These are phyloP conservation scores for Pulveroboletus sp. DNA, from an alignment of 768 basidiomycete genomes.

Conservation along the genomic window DNA sequence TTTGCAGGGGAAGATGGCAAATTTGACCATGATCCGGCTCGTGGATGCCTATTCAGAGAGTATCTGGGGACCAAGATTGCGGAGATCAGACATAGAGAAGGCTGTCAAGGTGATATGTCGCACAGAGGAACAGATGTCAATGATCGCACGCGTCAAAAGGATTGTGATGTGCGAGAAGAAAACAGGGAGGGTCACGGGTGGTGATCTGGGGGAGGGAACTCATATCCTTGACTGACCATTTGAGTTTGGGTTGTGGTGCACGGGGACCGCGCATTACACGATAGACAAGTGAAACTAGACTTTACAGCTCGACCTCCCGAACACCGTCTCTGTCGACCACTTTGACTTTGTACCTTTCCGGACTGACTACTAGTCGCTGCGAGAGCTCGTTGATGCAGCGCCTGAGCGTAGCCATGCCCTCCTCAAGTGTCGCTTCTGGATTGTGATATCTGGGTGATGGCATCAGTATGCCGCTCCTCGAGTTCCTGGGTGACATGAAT, in stretches of 20 bases:
- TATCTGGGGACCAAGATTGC: slow-evolving; percentile 54
- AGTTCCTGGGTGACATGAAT: background rate
- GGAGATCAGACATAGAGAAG: slow-evolving; percentile 44
- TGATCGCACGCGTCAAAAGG: slow-evolving; percentile 33
- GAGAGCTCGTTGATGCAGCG: slow-evolving; percentile 88
- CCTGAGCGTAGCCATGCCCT: slow-evolving; percentile 77
- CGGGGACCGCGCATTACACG: background rate
- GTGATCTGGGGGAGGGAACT: slow-evolving; percentile 40
- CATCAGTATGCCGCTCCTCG: background rate
- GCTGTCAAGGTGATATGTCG: slow-evolving; percentile 19
- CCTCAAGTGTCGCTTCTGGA: slow-evolving; percentile 78
- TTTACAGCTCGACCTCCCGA: slow-evolving; percentile 69
- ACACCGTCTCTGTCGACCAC: slow-evolving; percentile 90
- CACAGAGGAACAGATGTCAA: slow-evolving; percentile 9
- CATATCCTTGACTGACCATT: slow-evolving; percentile 17
- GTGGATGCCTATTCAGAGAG: slow-evolving; percentile 53
- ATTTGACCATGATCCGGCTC: slow-evolving; percentile 36
- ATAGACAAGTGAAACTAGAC: background rate
- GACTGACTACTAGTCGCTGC: slow-evolving; percentile 74
- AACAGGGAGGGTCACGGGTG: slow-evolving; percentile 51
- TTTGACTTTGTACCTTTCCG: slow-evolving; percentile 82
- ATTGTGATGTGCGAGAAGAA: slow-evolving; percentile 46
- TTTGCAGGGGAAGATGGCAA: slow-evolving; percentile 17
- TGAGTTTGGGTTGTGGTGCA: background rate
- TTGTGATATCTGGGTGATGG: slow-evolving; percentile 69